Conservation (phyloP, 805 yeast genomes). For the Sugiyamaella boreocaroliniensis region DNA sequence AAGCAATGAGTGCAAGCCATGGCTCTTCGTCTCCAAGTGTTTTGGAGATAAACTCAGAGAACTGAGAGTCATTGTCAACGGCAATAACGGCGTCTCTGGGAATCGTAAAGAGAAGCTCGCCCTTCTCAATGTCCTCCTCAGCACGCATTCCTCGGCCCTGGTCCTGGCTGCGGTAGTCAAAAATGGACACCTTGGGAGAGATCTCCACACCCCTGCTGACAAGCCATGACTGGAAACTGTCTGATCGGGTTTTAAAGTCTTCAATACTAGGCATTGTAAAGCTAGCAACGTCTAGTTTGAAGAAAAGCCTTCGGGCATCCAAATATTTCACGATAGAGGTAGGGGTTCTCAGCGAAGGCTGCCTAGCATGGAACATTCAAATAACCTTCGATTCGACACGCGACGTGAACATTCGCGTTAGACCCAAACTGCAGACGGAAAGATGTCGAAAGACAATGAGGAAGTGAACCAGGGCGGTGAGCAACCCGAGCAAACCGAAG, state of each 20-base stretch:
- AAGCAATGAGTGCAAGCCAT: slow-evolving; percentile 74
- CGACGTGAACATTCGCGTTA: neutral
- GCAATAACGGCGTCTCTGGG: slow-evolving; percentile 56
- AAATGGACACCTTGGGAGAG: slow-evolving; percentile 51
- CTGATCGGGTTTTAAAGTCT: slow-evolving; percentile 7
- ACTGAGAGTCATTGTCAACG: slow-evolving; percentile 45
- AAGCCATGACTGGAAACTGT: slow-evolving; percentile 16
- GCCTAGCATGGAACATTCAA: no score
- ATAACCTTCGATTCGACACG: no score
- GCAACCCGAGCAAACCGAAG: neutral
- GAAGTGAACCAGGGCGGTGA: neutral
- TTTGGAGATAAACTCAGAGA: slow-evolving; percentile 21
- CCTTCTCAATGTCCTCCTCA: slow-evolving; percentile 47
- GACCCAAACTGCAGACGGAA: no score
- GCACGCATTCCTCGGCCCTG: slow-evolving; percentile 84
- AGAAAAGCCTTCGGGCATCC: neutral
- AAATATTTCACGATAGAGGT: neutral
- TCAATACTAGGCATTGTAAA: slow-evolving; percentile 6
- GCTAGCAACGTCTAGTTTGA: neutral
- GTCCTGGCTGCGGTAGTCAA: slow-evolving; percentile 48
- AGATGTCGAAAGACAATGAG: neutral
- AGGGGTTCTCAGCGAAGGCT: neutral
- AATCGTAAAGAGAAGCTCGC: slow-evolving; percentile 61
- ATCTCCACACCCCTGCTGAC: slow-evolving; percentile 27
- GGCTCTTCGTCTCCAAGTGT: slow-evolving; percentile 31